These are phyloP conservation scores for Phytomonas francai DNA, from an alignment of 208 protist species.

Conservation along the genomic window DNA sequence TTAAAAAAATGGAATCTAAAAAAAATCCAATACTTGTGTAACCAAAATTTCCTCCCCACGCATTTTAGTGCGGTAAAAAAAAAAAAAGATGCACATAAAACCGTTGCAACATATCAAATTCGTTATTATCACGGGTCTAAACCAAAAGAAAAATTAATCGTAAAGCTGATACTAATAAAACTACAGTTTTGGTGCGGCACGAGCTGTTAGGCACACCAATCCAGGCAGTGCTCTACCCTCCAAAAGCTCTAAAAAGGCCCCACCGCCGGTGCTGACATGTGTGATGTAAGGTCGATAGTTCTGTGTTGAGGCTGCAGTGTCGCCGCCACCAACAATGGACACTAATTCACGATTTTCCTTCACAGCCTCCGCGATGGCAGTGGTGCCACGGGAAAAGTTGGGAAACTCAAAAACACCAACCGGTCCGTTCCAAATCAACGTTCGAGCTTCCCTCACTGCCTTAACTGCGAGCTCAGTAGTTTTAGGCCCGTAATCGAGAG, in stretches of 20 bases:
- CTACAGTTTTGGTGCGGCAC: conserved; percentile 67
- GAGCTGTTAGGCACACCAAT: conserved; percentile 85
- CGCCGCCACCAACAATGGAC: conserved; percentile 96
- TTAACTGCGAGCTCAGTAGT: conserved; percentile 62
- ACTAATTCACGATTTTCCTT: conserved; percentile 63
- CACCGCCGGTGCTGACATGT: conserved; percentile 99
- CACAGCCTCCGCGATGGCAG: conserved; percentile 68
- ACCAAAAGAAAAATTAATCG: neutral
- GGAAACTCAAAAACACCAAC: conserved; percentile 98
- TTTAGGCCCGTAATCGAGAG: conserved; percentile 96
- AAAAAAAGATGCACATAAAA: conserved; percentile 3
- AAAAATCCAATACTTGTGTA: neutral
- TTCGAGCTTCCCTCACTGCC: conserved; percentile 78
- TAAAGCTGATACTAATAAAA: neutral
- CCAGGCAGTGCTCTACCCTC: conserved; percentile 96
- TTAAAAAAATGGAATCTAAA: conserved; percentile 5
- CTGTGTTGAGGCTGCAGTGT: conserved; percentile 95
- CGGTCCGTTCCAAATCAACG: conserved; percentile 97
- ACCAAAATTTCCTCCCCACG: neutral
- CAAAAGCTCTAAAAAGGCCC: conserved; percentile 99
- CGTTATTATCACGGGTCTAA: neutral
- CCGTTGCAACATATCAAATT: neutral
- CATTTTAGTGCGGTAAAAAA: conserved; percentile 3
- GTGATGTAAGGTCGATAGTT: conserved; percentile 84
- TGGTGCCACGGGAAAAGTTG: conserved; percentile 91